Conservation (phyloP, 148 eudicot species). For the Silene latifolia region DNA sequence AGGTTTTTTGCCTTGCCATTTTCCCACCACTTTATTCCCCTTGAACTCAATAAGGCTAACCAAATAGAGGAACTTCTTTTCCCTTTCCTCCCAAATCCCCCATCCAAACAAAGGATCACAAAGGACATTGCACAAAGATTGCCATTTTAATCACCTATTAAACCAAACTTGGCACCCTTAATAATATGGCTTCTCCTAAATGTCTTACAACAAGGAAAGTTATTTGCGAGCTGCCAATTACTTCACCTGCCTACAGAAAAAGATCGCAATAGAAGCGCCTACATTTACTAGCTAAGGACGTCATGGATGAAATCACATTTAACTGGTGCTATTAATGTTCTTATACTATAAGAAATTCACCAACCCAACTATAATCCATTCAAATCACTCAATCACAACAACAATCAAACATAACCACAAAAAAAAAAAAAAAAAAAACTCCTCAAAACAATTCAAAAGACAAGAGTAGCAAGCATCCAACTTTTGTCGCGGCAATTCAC, state of each 20-base stretch:
- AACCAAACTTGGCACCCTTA: neutral
- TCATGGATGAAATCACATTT: neutral
- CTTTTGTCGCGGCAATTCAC: neutral
- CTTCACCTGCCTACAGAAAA: neutral
- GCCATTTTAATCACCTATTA: neutral
- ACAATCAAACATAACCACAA: neutral
- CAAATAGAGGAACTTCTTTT: neutral
- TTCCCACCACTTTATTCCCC: neutral
- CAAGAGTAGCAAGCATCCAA: neutral
- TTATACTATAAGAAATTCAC: neutral
- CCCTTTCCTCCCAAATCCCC: neutral
- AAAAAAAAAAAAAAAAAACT: neutral
- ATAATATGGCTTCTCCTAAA: neutral
- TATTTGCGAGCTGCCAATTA: neutral
- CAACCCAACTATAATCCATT: neutral
- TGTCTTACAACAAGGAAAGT: neutral
- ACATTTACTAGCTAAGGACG: neutral
- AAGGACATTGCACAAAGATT: neutral
- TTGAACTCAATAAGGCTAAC: neutral
- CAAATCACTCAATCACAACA: neutral
- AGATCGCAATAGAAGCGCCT: neutral
- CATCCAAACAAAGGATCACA: neutral
- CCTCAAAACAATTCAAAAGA: neutral
- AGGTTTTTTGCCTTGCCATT: neutral
- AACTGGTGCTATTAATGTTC: neutral